Evolutionary conservation across 1,284 basidiomycete species (phyloP), one percentile per base, ranked within the genome.

Genomic region (Rhizoctonia solani): DNA sequence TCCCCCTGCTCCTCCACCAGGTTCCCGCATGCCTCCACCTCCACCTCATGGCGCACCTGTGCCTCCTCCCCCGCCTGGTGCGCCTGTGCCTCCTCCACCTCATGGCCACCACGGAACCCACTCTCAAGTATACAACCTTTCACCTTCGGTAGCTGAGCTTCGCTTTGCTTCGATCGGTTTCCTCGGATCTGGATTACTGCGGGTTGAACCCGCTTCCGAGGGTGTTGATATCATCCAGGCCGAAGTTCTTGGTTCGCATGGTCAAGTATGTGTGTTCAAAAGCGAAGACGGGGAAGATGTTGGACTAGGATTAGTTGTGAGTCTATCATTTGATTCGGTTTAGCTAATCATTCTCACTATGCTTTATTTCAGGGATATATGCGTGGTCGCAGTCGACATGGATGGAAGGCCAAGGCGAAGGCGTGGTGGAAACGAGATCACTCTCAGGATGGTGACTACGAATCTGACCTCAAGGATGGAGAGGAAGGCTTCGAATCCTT

Each of bases 331-430:
- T 8, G 9, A 25, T n/a, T 23, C 13, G 11, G 34, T 27, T n/a
- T n/a, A n/a, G 27, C 25, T 14, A 5, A 19, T 42, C 2, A 25
- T 39, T 39, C 55, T 44, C 11, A 44, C 23, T 5, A 27, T n/a
- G n/a, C n/a, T n/a, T 44, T 44, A 6, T 9, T 14, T 56, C 25
- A 61, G 58, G 58, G 58, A 39, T 61, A 61, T 61, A 61, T 61
- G 58, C 58, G 32, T 25, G 44, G 46, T 37, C 58, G 32, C 37
- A 21, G 41, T 29, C 16, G 55, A 6, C 16, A 16, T 11, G 44
- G 46, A 16, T 37, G 46, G 58, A 37, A 39, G 44, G 58, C 29
- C 46, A 32, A 25, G 30, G 25, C 41, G 42, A 11, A 19, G 44
- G 11, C 13, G 44, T 46, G 44, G 44, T 30, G 32, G 55, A 47